Conservation (phyloP, 2,329 filamentous ascomycete genomes). For the Shiraia sp. region DNA sequence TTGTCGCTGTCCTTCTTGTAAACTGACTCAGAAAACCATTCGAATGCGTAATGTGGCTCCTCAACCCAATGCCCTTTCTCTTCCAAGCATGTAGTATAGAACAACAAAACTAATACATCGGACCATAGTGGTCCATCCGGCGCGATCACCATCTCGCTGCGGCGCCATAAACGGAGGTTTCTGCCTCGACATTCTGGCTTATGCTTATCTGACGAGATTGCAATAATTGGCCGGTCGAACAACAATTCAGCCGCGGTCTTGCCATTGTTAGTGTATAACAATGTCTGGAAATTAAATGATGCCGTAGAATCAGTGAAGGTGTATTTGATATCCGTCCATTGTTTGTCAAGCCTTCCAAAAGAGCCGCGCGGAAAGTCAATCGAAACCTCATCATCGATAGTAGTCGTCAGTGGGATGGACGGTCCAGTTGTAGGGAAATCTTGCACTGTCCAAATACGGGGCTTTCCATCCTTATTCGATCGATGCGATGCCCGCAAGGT, state of each 20-base stretch:
- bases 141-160: conserved; percentile 21
- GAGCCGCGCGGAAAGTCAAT: conserved; percentile 36
- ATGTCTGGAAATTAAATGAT: conserved; percentile 29
- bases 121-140: conserved; percentile 13
- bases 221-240: conserved; percentile 29
- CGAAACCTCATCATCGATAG: conserved; percentile 29
- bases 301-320: conserved; percentile 19
- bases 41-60: conserved; percentile 38
- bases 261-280: conserved; percentile 40
- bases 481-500: conserved; percentile 28
- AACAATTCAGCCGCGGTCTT: conserved; percentile 29
- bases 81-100: conserved; percentile 35
- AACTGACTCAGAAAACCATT: conserved; percentile 30
- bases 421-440: conserved; percentile 36
- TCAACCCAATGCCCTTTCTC: conserved; percentile 40
- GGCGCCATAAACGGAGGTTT: conserved; percentile 35
- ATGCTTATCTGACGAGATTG: conserved; percentile 32
- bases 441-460: conserved; percentile 28
- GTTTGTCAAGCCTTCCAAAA: conserved; percentile 29
- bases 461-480: conserved; percentile 22
- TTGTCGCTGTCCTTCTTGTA: conserved; percentile 29
- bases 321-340: conserved; percentile 36
- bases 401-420: conserved; percentile 36
- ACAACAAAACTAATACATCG: conserved; percentile 31
- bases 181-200: conserved; percentile 34